A percentile compares a stretch with the other conserved stretches of the same genome.
Conservation (phyloP, 2,329 filamentous ascomycete genomes). For the Thermoascus crustaceus region DNA sequence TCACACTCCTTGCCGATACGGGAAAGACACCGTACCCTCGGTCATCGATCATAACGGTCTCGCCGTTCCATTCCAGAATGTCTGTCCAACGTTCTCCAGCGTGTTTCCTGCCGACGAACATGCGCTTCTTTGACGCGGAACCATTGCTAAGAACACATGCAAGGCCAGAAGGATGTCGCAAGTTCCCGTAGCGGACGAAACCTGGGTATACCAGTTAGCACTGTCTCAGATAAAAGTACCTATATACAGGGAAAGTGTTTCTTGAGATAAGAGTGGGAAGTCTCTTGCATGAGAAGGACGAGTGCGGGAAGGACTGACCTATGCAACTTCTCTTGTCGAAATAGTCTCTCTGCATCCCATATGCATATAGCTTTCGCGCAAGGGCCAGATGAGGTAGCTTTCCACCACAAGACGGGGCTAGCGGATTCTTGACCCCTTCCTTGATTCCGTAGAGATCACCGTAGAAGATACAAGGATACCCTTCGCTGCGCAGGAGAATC, state of each 20-base stretch:
- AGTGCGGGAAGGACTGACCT: slow-evolving; percentile 27
- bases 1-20: slow-evolving; percentile 47
- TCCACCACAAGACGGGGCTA: slow-evolving; percentile 46
- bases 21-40: slow-evolving; percentile 53
- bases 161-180: slow-evolving; percentile 42
- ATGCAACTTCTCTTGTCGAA: slow-evolving; percentile 54
- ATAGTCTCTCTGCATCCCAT: slow-evolving; percentile 58
- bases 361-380: slow-evolving; percentile 58
- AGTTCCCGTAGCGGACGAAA: slow-evolving; percentile 45
- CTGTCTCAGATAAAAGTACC: not conserved
- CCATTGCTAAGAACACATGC: slow-evolving; percentile 52
- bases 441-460: slow-evolving; percentile 60
- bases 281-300: slow-evolving; percentile 27
- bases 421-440: slow-evolving; percentile 40
- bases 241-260: too few species aligned
- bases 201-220: slow-evolving; percentile 5
- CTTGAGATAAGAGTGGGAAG: slow-evolving; percentile 11
- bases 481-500: slow-evolving; percentile 57
- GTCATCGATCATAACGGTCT: slow-evolving; percentile 50
- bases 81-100: slow-evolving; percentile 58
- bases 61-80: slow-evolving; percentile 47
- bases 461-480: slow-evolving; percentile 62
- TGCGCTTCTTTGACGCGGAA: slow-evolving; percentile 44
- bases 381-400: slow-evolving; percentile 53
- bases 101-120: slow-evolving; percentile 54